Conservation (phyloP, 2,329 filamentous ascomycete species). For the Trichoderma cornu-damae region DNA sequence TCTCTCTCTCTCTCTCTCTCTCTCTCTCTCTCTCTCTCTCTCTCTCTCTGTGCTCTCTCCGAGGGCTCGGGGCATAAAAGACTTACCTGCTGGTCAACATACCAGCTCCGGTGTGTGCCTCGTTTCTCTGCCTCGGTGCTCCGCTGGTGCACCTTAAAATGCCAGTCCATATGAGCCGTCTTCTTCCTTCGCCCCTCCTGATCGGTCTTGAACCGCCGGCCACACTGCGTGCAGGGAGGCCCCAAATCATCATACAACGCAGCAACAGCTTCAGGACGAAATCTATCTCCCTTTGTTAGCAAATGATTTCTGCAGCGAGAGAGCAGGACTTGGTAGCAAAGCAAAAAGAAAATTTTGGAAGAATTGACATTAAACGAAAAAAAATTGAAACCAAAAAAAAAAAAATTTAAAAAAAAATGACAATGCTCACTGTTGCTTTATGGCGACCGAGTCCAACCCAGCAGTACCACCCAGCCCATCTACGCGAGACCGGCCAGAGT, state of each 20-base stretch:
- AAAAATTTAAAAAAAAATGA: too few species aligned
- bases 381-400: too few species aligned
- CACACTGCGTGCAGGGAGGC: slow-evolving; percentile 86
- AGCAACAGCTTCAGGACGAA: slow-evolving; percentile 67
- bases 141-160: slow-evolving; percentile 88
- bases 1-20: background rate
- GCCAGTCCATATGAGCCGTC: slow-evolving; percentile 93
- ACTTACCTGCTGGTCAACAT: slow-evolving; percentile 78
- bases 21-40: background rate
- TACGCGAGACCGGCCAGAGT: slow-evolving; percentile 24
- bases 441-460: slow-evolving; percentile 59
- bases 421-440: slow-evolving; percentile 69
- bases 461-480: slow-evolving; percentile 48
- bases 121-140: slow-evolving; percentile 81
- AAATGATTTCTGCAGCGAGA: background rate
- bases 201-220: slow-evolving; percentile 74
- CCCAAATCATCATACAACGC: slow-evolving; percentile 76
- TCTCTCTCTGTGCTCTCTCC: background rate
- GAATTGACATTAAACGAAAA: too few species aligned
- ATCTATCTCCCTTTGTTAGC: slow-evolving; percentile 42
- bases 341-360: too few species aligned
- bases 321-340: too few species aligned
- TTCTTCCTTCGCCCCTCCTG: slow-evolving; percentile 79
- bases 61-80: background rate
- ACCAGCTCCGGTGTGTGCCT: slow-evolving; percentile 90